Evolutionary conservation across 352 stramenopile species (phyloP).

Genomic region (Elongisporangium prolatum): DNA sequence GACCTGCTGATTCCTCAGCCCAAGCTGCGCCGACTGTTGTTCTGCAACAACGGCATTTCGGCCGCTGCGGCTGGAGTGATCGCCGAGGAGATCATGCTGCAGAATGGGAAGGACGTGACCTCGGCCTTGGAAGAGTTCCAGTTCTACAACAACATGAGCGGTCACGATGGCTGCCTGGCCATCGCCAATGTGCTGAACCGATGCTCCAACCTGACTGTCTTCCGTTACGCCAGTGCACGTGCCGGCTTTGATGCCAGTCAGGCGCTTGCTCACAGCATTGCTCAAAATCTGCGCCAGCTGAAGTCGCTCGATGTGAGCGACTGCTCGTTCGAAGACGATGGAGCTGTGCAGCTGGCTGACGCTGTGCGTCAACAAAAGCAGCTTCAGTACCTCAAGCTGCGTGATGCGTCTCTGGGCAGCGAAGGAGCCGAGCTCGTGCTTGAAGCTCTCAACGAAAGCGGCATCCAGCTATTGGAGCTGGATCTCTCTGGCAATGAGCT

Average conservation of each 20-base stretch:
- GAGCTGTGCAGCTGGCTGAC: constrained; percentile 56
- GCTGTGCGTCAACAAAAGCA: constrained; percentile 60
- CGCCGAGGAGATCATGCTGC: constrained; percentile 61
- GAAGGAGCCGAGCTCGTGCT: constrained; percentile 73
- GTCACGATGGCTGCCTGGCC: constrained; percentile 57
- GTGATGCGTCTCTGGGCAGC: constrained; percentile 83
- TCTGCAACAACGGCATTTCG: constrained; percentile 82
- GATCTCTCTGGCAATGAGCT: constrained; percentile 91
- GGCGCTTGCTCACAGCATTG: constrained; percentile 42
- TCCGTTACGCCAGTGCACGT: constrained; percentile 68
- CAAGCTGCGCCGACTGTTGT: constrained; percentile 48
- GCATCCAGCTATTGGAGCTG: constrained; percentile 69
- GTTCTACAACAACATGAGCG: constrained; percentile 88
- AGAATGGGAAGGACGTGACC: constrained; percentile 31
- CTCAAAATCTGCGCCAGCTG: constrained; percentile 39
- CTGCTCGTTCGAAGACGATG: constrained; percentile 87
- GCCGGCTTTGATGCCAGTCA: constrained; percentile 49
- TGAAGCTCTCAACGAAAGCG: constrained; percentile 48
- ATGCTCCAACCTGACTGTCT: constrained; percentile 40
- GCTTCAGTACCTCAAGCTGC: constrained; percentile 83
- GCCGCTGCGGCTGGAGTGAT: constrained; percentile 56
- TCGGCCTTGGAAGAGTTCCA: constrained; percentile 71
- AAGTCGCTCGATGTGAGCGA: constrained; percentile 90
- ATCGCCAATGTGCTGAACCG: constrained; percentile 48
- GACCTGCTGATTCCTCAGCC: constrained; percentile 67